These are phyloP conservation scores for Podaxis sp. DNA, from an alignment of 768 basidiomycete genomes.

Conservation along the genomic window DNA sequence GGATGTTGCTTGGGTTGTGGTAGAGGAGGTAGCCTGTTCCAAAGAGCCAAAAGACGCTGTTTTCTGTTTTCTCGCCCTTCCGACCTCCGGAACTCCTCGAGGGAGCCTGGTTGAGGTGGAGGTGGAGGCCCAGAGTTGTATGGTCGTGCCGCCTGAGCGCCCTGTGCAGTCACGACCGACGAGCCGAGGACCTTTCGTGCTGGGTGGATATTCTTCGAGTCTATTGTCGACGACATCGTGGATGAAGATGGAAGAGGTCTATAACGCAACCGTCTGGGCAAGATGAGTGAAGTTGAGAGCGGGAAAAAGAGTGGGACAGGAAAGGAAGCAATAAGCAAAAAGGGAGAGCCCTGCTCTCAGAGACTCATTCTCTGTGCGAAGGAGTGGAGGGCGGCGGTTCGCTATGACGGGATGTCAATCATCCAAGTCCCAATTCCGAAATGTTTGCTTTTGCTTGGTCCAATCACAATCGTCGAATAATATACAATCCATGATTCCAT, in stretches of 20 bases:
- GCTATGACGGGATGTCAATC: constrained; percentile 6
- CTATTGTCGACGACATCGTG: constrained; percentile 11
- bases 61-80: constrained; percentile 69
- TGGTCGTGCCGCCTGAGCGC: constrained; percentile 21
- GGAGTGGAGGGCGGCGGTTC: constrained; percentile 19
- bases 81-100: constrained; percentile 60
- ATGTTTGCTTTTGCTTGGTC: constrained; percentile 13
- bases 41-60: constrained; percentile 58
- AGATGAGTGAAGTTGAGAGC: background rate
- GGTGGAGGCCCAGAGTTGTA: constrained; percentile 58
- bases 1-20: constrained; percentile 18
- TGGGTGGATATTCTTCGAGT: constrained; percentile 5
- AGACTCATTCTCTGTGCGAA: constrained; percentile 29
- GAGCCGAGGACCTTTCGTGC: background rate
- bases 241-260: background rate
- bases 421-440: constrained; percentile 1
- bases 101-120: constrained; percentile 43
- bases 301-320: background rate
- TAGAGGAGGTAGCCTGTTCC: constrained; percentile 52
- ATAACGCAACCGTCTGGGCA: background rate
- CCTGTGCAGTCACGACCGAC: background rate
- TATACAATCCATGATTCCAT: background rate
- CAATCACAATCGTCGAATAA: constrained; percentile 5
- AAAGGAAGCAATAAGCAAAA: constrained; percentile 15
- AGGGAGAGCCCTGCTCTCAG: constrained; percentile 37